phyloP scores from a whole-genome alignment of 75 land plant species.

The Picea sitchensis region DNA sequence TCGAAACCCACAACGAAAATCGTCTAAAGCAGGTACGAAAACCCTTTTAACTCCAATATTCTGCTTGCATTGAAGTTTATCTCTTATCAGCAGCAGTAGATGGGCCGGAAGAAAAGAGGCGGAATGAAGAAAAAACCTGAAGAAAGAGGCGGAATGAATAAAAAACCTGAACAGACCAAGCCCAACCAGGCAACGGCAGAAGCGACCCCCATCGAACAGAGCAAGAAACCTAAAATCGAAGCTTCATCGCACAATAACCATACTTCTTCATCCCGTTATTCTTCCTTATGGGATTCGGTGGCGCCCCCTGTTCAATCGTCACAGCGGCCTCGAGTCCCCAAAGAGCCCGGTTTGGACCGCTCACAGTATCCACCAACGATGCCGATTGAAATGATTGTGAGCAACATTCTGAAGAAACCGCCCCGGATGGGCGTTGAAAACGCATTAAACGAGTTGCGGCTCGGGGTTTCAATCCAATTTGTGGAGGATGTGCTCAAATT shows the following conservation, averaged over 20 bases:
- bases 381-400: neutral
- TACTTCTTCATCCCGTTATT: neutral
- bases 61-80: neutral
- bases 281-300: slow-evolving; percentile 17
- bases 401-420: slow-evolving; percentile 3
- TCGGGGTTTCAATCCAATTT: slow-evolving; percentile 12
- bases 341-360: neutral
- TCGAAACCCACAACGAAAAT: neutral
- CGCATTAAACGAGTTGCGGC: slow-evolving; percentile 17
- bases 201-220: too few species aligned
- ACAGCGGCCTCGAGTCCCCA: neutral
- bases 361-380: neutral
- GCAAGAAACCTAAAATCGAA: too few species aligned
- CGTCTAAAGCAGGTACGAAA: neutral
- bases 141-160: neutral
- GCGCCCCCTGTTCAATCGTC: neutral
- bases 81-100: neutral
- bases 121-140: neutral
- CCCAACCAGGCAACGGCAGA: too few species aligned
- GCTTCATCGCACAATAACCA: neutral
- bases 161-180: neutral
- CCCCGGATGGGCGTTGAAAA: slow-evolving; percentile 16
- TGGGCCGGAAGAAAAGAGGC: neutral
- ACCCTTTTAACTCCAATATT: neutral
- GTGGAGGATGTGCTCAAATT: slow-evolving; percentile 36